A percentile compares a stretch with the other conserved stretches of the same genome.
phyloP scores from a whole-genome alignment of 495 filamentous ascomycete species.

The Penicillium nucicola region DNA sequence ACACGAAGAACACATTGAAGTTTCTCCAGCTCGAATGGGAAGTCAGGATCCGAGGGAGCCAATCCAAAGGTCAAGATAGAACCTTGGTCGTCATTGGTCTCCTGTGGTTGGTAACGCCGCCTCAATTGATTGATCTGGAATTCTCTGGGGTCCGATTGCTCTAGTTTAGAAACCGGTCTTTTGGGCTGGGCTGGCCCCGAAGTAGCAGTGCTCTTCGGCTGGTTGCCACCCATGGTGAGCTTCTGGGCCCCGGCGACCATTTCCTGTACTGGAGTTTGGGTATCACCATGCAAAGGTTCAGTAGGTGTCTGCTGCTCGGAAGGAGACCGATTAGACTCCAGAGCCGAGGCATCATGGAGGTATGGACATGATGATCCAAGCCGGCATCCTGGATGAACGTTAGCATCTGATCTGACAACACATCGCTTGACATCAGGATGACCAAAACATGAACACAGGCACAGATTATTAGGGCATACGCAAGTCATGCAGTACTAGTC shows the following conservation, averaged over 20 bases:
- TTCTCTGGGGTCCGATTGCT: slow-evolving; percentile 64
- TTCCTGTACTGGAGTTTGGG: slow-evolving; percentile 2
- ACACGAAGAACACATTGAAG: slow-evolving; percentile 73
- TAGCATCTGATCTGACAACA: slow-evolving; percentile 10
- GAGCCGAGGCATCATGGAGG: slow-evolving; percentile 30
- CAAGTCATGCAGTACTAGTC: not conserved
- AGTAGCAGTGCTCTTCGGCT: slow-evolving; percentile 6
- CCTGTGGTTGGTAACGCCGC: slow-evolving; percentile 64
- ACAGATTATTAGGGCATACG: not conserved
- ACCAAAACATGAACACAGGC: not conserved
- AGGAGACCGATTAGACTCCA: slow-evolving; percentile 3
- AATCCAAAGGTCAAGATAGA: slow-evolving; percentile 62
- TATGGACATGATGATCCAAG: slow-evolving; percentile 39
- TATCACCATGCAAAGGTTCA: not conserved
- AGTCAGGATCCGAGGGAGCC: slow-evolving; percentile 82
- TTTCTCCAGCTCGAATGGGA: slow-evolving; percentile 71
- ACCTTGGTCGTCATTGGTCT: slow-evolving; percentile 50
- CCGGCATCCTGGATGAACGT: slow-evolving; percentile 36
- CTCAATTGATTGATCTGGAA: slow-evolving; percentile 77
- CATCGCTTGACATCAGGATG: not conserved
- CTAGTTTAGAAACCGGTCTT: slow-evolving; percentile 63
- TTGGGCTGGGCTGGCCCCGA: slow-evolving; percentile 35
- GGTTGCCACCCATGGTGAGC: slow-evolving; percentile 6
- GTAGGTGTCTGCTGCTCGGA: slow-evolving; percentile 8
- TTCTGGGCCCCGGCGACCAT: slow-evolving; percentile 9